Percentiles rank a stretch among this genome's conserved stretches.
Conservation (phyloP, 2,329 filamentous ascomycete species). For the Clarireedia paspali region DNA sequence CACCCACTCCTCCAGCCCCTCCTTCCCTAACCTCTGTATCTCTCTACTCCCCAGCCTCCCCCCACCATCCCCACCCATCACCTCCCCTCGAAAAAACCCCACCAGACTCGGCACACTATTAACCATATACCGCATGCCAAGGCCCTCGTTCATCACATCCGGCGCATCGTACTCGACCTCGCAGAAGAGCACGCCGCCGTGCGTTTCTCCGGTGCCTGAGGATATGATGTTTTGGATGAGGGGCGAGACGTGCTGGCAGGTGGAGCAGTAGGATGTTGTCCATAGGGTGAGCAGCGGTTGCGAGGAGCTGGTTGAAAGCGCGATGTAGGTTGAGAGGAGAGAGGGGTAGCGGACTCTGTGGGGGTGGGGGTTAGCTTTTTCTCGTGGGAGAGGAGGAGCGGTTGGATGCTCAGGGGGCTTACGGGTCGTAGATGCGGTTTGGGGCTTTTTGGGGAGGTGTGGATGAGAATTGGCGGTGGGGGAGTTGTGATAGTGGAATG, state of each 20-base stretch:
- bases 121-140: constrained; percentile 51
- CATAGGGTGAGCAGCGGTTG: constrained; percentile 52
- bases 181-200: constrained; percentile 48
- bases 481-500: not conserved
- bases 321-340: constrained; percentile 47
- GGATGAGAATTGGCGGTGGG: not conserved
- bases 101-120: constrained; percentile 49
- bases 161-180: constrained; percentile 50
- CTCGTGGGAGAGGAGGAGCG: too few relatives aligned
- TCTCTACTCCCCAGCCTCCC: not conserved
- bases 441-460: not conserved
- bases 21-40: not conserved
- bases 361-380: not conserved
- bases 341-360: constrained; percentile 47
- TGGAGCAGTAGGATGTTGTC: constrained; percentile 51
- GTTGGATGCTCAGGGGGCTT: not conserved
- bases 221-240: constrained; percentile 41
- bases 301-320: constrained; percentile 45
- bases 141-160: constrained; percentile 42
- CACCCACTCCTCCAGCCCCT: not conserved
- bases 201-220: constrained; percentile 40
- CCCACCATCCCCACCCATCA: not conserved
- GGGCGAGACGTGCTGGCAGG: constrained; percentile 44
- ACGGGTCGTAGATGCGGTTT: constrained; percentile 1
- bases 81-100: constrained; percentile 33